Percentiles rank a stretch among this genome's conserved stretches.
phyloP scores from a whole-genome alignment of 306 rosid genomes.

The Hylodesmum podocarpum region DNA sequence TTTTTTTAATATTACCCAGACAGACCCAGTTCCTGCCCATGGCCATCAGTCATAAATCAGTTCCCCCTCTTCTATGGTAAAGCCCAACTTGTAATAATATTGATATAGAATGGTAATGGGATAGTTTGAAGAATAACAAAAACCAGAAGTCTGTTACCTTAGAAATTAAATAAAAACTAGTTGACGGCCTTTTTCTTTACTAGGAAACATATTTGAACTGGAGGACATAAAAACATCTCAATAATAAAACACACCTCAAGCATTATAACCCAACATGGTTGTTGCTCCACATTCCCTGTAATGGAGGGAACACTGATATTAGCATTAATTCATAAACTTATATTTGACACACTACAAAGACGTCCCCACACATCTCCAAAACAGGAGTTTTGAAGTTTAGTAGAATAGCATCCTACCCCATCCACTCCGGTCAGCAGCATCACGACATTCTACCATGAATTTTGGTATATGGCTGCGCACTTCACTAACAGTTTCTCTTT shows the following conservation, averaged over 20 bases:
- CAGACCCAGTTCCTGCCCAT: background rate
- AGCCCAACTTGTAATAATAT: background rate
- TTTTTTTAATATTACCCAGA: background rate
- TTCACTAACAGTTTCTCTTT: constrained; percentile 78
- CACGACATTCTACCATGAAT: constrained; percentile 83
- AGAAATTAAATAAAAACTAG: constrained; percentile 17
- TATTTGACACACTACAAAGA: constrained; percentile 6
- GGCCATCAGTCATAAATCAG: background rate
- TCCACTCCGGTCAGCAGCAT: constrained; percentile 80
- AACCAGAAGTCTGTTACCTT: background rate
- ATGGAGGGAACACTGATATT: constrained; percentile 1
- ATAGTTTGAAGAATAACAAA: background rate
- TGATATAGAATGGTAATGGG: background rate
- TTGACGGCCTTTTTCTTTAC: background rate
- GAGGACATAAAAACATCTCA: constrained; percentile 27
- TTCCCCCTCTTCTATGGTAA: background rate
- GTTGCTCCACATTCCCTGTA: constrained; percentile 73
- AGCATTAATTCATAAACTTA: constrained; percentile 9
- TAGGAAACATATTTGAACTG: background rate
- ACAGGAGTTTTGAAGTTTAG: background rate
- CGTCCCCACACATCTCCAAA: background rate
- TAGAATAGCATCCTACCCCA: constrained; percentile 69
- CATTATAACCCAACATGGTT: constrained; percentile 98
- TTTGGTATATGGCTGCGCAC: constrained; percentile 78
- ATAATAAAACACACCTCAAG: constrained; percentile 70